These are phyloP conservation scores for Blumeria graminis DNA, from an alignment of 2,329 filamentous ascomycete species.

Conservation along the genomic window DNA sequence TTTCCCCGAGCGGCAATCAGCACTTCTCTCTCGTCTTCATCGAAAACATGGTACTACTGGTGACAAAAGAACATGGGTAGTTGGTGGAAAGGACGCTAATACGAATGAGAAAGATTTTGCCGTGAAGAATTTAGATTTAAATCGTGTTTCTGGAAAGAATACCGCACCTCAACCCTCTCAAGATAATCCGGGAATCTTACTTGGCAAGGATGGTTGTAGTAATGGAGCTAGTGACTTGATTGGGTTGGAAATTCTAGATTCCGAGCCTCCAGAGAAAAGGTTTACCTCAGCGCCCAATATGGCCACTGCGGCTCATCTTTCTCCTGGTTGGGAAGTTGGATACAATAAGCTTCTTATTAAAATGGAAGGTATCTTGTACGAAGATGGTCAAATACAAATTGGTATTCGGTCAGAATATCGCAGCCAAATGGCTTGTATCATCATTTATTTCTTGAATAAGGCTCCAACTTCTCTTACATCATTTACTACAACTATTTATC, in stretches of 20 bases:
- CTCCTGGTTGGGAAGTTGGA: slow-evolving; percentile 81
- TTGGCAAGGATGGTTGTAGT: neutral
- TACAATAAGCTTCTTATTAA: slow-evolving; percentile 62
- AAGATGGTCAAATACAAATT: slow-evolving; percentile 83
- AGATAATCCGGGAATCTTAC: slow-evolving; percentile 11
- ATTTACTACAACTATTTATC: slow-evolving; percentile 82
- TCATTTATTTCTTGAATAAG: slow-evolving; percentile 92
- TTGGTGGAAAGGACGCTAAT: slow-evolving; percentile 92
- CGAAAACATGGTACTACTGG: slow-evolving; percentile 84
- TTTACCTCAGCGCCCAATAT: slow-evolving; percentile 41
- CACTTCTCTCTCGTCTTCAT: slow-evolving; percentile 72
- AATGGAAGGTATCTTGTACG: slow-evolving; percentile 73
- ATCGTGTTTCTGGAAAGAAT: slow-evolving; percentile 57
- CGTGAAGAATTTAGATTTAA: slow-evolving; percentile 57
- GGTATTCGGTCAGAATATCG: slow-evolving; percentile 86
- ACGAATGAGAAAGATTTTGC: slow-evolving; percentile 54
- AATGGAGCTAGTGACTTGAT: slow-evolving; percentile 39
- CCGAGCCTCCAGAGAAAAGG: slow-evolving; percentile 31
- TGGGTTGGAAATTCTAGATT: slow-evolving; percentile 53
- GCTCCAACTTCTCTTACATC: slow-evolving; percentile 63
- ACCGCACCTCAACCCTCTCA: slow-evolving; percentile 7
- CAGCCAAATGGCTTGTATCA: slow-evolving; percentile 82
- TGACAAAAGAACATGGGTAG: slow-evolving; percentile 90
- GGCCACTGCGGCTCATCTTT: slow-evolving; percentile 76
- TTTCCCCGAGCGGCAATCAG: slow-evolving; percentile 84